Base-by-base conservation (phyloP, 345 rosid genomes). In the Fremontodendron californicum region DNA sequence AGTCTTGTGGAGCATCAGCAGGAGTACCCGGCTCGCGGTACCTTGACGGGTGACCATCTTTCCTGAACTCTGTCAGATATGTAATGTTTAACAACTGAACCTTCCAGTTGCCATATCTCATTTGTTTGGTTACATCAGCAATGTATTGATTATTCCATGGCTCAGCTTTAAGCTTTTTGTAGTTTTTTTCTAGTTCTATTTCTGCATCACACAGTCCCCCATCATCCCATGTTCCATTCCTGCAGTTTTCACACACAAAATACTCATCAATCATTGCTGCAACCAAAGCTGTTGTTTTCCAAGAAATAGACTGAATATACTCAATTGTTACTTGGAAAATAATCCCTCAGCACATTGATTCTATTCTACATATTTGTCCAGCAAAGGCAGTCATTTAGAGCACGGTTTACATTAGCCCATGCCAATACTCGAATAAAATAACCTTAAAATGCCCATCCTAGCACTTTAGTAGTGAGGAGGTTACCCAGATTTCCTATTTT, bases 1-100 rank as follows among this genome's bases (percentile, higher is more conserved):
- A 92, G 78, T 92, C 98, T 80, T 94, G 94, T 9, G 99, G 91
- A 81, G 94, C 94, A 75, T 82, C 81, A 55, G 73, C 68, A 1
- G 85, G 84, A 72, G 89, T 92, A 4, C 90, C 90, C 2, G 84
- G 83, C 83, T 89, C 94, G n/a, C 95, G 88, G 82, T 91, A 78
- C 73, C 75, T 83, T 43, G 98, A 91, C 31, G 98, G 98, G 74
- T 96, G 97, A 43, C 90, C 90, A 16, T 95, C 96, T 25, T 78
- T 85, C 74, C 96, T 89, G 78, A 84, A 85, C 86, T 84, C 91
- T 10, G 98, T 82, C 85, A 93, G 80, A 82, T 84, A 80, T 75
- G 94, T 92, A 45, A 93, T 88, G 87, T 96, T 91, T 69, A 93
- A 81, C 78, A 87, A 90, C 77, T 81, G 85, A 37, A 91, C 90